Evolutionary conservation across 2,329 filamentous ascomycete species (phyloP).

Genomic region (Cercospora zeina): DNA sequence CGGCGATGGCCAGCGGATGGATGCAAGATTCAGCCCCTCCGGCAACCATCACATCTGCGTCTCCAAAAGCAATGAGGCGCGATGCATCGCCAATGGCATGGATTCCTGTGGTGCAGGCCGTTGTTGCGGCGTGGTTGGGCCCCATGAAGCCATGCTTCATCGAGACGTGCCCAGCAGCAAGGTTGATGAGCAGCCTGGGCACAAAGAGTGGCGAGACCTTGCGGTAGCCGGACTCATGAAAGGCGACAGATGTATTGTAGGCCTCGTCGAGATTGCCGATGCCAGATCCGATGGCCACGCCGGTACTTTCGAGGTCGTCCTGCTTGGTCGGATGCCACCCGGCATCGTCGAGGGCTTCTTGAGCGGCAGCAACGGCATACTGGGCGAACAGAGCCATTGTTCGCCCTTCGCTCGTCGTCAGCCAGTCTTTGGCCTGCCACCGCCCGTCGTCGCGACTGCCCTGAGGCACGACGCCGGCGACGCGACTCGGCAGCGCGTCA

Average conservation of each 20-base stretch:
- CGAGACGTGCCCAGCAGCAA: conserved; percentile 90
- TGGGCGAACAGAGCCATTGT: conserved; percentile 91
- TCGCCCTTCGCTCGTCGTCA: conserved; percentile 59
- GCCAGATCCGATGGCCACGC: conserved; percentile 90
- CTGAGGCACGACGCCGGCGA: conserved; percentile 77
- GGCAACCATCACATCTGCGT: conserved; percentile 94
- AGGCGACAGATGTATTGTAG: conserved; percentile 78
- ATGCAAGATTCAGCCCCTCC: conserved; percentile 94
- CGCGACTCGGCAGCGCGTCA: conserved; percentile 73
- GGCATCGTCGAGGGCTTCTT: conserved; percentile 83
- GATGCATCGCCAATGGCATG: conserved; percentile 93
- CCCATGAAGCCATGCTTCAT: conserved; percentile 88
- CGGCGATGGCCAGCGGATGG: conserved; percentile 87
- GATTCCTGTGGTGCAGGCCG: conserved; percentile 92
- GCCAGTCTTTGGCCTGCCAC: conserved; percentile 53
- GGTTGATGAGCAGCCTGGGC: conserved; percentile 87
- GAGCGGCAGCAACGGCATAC: conserved; percentile 81
- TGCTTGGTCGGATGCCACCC: conserved; percentile 66
- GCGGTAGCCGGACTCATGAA: conserved; percentile 75
- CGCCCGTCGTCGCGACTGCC: conserved; percentile 48
- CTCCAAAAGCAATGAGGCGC: conserved; percentile 86
- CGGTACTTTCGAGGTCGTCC: conserved; percentile 72
- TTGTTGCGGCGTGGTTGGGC: conserved; percentile 89
- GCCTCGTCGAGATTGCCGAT: conserved; percentile 93
- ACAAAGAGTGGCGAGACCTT: conserved; percentile 94